Conservation (phyloP, 108 stramenopile genomes). For the Skeletonema marinoi region DNA sequence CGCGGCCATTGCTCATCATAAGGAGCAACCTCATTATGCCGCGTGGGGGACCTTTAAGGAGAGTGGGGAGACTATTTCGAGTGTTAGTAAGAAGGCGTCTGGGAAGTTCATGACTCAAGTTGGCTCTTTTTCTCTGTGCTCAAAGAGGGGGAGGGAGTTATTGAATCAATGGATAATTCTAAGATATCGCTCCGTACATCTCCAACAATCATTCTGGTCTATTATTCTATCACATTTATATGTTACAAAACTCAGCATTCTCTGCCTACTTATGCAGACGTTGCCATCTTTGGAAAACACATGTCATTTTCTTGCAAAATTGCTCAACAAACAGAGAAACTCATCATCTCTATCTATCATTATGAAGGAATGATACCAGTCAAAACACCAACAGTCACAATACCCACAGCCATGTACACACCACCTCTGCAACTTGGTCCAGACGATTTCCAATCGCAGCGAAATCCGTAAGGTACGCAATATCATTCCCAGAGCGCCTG, state of each 20-base stretch:
- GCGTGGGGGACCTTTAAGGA: constrained; percentile 86
- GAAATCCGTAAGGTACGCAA: not conserved
- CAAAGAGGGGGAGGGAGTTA: too few relatives aligned
- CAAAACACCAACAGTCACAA: not conserved
- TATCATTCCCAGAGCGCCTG: not conserved
- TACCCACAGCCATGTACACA: not conserved
- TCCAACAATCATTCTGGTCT: too few relatives aligned
- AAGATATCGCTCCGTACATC: too few relatives aligned
- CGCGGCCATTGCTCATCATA: constrained; percentile 79
- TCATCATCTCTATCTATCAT: too few relatives aligned
- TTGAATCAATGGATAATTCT: too few relatives aligned
- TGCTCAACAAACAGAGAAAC: too few relatives aligned
- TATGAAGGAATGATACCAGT: not conserved
- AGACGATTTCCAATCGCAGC: not conserved
- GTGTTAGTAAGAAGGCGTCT: constrained; percentile 70
- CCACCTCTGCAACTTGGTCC: not conserved
- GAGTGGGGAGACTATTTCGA: constrained; percentile 69
- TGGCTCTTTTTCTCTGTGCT: too few relatives aligned
- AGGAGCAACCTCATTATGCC: constrained; percentile 77
- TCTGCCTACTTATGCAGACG: too few relatives aligned
- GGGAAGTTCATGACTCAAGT: constrained; percentile 76
- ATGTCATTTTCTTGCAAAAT: too few relatives aligned
- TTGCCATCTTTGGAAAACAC: too few relatives aligned
- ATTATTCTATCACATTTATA: too few relatives aligned
- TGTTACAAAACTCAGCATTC: too few relatives aligned